Conservation (phyloP, 2,329 filamentous ascomycete species). For the Penicillium expansum region DNA sequence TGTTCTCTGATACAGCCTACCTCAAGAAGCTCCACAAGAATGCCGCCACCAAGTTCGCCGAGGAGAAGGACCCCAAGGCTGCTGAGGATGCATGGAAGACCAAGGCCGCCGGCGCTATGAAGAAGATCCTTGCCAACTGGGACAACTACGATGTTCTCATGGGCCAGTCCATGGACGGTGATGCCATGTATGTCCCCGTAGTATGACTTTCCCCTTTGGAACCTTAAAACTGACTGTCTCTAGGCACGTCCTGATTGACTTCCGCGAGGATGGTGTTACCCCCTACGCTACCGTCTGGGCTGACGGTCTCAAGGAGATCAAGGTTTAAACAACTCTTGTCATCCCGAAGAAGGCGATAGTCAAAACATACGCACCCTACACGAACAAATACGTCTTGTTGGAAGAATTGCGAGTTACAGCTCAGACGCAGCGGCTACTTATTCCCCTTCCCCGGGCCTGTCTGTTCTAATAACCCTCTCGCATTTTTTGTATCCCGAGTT, state of each 20-base stretch:
- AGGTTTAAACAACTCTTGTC: slow-evolving; percentile 65
- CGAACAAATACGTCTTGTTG: slow-evolving; percentile 24
- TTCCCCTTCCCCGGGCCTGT: slow-evolving; percentile 18
- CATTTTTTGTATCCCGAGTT: slow-evolving; percentile 29
- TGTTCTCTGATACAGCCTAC: slow-evolving; percentile 59
- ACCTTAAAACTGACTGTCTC: background rate
- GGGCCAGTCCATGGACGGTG: slow-evolving; percentile 87
- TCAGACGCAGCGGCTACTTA: slow-evolving; percentile 13
- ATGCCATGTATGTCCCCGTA: slow-evolving; percentile 73
- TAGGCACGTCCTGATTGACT: slow-evolving; percentile 90
- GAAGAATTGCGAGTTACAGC: slow-evolving; percentile 19
- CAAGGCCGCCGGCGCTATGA: slow-evolving; percentile 66
- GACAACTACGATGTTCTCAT: slow-evolving; percentile 95
- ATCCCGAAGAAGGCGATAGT: slow-evolving; percentile 7
- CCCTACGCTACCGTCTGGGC: slow-evolving; percentile 93
- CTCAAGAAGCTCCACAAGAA: slow-evolving; percentile 81
- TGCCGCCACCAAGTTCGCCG: slow-evolving; percentile 61
- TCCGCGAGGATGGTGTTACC: slow-evolving; percentile 92
- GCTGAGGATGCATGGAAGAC: slow-evolving; percentile 68
- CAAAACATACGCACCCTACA: slow-evolving; percentile 22
- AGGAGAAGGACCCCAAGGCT: slow-evolving; percentile 49
- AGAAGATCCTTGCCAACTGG: slow-evolving; percentile 84
- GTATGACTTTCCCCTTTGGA: background rate
- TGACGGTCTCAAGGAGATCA: slow-evolving; percentile 82
- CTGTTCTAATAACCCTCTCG: slow-evolving; percentile 20